Evolutionary conservation across 148 eudicot genomes (phyloP).

Genomic region (Silene uniflora): DNA sequence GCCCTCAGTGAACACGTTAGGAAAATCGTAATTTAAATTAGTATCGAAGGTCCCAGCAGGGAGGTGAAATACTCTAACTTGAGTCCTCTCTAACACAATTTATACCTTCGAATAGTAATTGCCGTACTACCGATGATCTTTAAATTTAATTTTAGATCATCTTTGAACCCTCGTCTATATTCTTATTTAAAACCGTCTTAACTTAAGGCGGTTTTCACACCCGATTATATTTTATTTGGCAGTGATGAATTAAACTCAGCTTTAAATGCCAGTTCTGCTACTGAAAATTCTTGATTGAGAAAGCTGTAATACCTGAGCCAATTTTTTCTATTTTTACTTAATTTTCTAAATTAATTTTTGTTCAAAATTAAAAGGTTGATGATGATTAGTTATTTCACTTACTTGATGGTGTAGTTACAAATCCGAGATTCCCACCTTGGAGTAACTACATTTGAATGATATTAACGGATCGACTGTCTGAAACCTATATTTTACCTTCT

Average conservation of each 20-base stretch:
- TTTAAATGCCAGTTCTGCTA: slow-evolving; percentile 19
- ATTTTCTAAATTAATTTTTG: neutral
- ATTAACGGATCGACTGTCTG: slow-evolving; percentile 22
- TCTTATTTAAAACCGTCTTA: too few relatives aligned
- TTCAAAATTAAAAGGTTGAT: neutral
- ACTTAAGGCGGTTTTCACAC: too few relatives aligned
- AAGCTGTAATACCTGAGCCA: slow-evolving; percentile 14
- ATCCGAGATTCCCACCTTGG: slow-evolving; percentile 21
- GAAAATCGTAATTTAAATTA: too few relatives aligned
- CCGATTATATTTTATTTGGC: too few relatives aligned
- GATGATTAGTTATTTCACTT: slow-evolving; percentile 13
- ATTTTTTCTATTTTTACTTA: neutral
- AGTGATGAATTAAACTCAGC: neutral
- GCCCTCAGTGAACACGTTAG: too few relatives aligned
- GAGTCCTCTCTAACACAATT: too few relatives aligned
- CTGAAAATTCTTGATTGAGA: slow-evolving; percentile 18
- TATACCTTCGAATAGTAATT: too few relatives aligned
- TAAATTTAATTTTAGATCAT: too few relatives aligned
- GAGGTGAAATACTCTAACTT: too few relatives aligned
- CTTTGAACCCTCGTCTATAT: slow-evolving; percentile 35
- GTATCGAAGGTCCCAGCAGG: slow-evolving; percentile 59
- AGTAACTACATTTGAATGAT: slow-evolving; percentile 12
- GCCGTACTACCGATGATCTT: too few relatives aligned
- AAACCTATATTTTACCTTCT: slow-evolving; percentile 1
- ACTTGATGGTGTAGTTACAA: slow-evolving; percentile 19